A percentile compares a stretch with the other conserved stretches of the same genome.
Conservation (phyloP, 1,139 yeast species). For the Magnusiomyces magnusii region DNA sequence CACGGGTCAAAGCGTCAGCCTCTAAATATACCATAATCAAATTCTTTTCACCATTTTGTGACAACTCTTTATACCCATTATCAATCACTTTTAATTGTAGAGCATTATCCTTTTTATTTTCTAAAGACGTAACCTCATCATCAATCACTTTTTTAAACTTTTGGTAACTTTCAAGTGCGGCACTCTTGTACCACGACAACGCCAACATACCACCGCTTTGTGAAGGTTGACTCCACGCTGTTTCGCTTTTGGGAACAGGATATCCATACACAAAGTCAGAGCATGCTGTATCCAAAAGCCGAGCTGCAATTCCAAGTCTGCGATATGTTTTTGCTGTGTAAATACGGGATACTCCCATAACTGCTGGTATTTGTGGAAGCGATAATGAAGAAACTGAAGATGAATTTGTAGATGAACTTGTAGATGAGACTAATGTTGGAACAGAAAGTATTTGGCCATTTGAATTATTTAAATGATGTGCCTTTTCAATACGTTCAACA, state of each 20-base stretch:
- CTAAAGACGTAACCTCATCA: not conserved
- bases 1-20: not conserved
- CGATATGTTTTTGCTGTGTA: slow-evolving; percentile 54
- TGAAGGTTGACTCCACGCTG: slow-evolving; percentile 72
- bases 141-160: not conserved
- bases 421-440: not conserved
- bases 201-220: slow-evolving; percentile 54
- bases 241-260: slow-evolving; percentile 35
- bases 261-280: slow-evolving; percentile 47
- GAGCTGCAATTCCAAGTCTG: slow-evolving; percentile 43
- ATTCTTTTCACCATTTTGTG: not conserved
- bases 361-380: slow-evolving; percentile 1
- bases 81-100: not conserved
- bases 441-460: slow-evolving; percentile 33
- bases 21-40: not conserved
- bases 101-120: not conserved
- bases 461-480: slow-evolving; percentile 42
- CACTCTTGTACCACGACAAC: slow-evolving; percentile 18
- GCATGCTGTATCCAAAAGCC: slow-evolving; percentile 39
- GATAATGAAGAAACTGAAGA: slow-evolving; percentile 28
- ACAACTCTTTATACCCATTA: not conserved
- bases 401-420: slow-evolving; percentile 31
- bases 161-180: not conserved
- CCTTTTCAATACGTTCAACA: slow-evolving; percentile 34
- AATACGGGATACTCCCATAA: slow-evolving; percentile 56